Base-by-base conservation (phyloP, 306 rosid genomes). In the Datisca glomerata region DNA sequence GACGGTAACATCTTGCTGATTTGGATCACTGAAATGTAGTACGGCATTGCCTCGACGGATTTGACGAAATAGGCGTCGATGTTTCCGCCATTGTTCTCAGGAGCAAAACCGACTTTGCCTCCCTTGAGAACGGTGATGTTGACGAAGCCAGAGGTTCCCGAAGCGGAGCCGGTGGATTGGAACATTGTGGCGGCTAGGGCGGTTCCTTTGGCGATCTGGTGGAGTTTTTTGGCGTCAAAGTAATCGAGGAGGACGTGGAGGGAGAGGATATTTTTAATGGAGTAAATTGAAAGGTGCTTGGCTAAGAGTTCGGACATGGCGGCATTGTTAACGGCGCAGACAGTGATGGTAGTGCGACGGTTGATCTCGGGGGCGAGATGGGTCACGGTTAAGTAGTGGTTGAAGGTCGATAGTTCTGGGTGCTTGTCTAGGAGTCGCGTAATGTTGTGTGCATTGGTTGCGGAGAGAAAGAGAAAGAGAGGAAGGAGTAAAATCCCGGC, bases 151-250 rank as follows among this genome's bases (percentile, higher is more conserved):
- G 95, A 0, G 12, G 93, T 51, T 0, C 91, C 97, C 0, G 81
- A 80, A 4, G 97, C 95, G 6, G 86, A 8, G 24, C 95, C 97
- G 22, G 84, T 65, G 58, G 95, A 77, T 40, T 89, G 97, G 53
- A 63, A 89, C 82, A 89, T 53, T 12, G 97, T 89, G 45, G 97
- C 86, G 9, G 79, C 78, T 3, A 83, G 60, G 18, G 95, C 91
- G 3, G 95, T 80, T 45, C 97, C 95, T 68, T 89, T 72, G 12
- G 91, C 76, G 80, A 89, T 89, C 73, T 89, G 95, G 80, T 83
- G 97, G 64, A 89, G 95, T 69, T 89, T 89, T 49, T 74, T 89
- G 43, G 97, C 91, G 12, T 77, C 86, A 39, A 80, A 89, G 68
- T 77, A 89, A 76, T 89, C 97, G 36, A 83, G 79, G 38, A 89